These are phyloP conservation scores for Logfia minima DNA, from an alignment of 129 eudicot genomes.

Conservation along the genomic window DNA sequence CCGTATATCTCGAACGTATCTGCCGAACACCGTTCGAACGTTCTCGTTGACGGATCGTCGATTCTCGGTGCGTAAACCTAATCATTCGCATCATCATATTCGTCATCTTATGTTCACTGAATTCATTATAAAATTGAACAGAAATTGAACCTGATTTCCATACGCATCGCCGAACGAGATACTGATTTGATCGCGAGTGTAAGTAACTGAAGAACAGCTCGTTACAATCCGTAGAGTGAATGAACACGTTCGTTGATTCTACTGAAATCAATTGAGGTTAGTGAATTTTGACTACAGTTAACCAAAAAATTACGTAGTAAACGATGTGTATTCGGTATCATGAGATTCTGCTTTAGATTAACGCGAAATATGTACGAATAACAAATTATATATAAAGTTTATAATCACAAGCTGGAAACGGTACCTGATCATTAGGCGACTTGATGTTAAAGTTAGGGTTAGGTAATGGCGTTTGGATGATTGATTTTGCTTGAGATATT, in stretches of 20 bases:
- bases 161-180: conserved; percentile 89
- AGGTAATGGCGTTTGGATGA: conserved; percentile 42
- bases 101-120: background rate
- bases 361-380: conserved; percentile 8
- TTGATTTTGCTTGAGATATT: conserved; percentile 41
- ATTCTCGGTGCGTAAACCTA: conserved; percentile 84
- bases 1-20: conserved; percentile 70
- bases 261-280: conserved; percentile 9
- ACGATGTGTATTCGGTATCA: background rate
- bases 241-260: conserved; percentile 53
- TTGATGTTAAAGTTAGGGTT: conserved; percentile 45
- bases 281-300: background rate
- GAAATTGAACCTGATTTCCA: conserved; percentile 72
- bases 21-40: conserved; percentile 71
- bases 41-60: conserved; percentile 63
- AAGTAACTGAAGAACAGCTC: conserved; percentile 67
- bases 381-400: background rate
- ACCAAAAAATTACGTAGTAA: background rate
- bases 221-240: conserved; percentile 65
- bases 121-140: background rate
- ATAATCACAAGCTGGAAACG: background rate
- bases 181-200: conserved; percentile 83
- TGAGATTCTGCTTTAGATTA: background rate
- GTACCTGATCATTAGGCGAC: conserved; percentile 43
- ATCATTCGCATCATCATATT: background rate